Base-by-base conservation (phyloP, 176 grass and related monocot genomes). In the Coix lacrymajobi region DNA sequence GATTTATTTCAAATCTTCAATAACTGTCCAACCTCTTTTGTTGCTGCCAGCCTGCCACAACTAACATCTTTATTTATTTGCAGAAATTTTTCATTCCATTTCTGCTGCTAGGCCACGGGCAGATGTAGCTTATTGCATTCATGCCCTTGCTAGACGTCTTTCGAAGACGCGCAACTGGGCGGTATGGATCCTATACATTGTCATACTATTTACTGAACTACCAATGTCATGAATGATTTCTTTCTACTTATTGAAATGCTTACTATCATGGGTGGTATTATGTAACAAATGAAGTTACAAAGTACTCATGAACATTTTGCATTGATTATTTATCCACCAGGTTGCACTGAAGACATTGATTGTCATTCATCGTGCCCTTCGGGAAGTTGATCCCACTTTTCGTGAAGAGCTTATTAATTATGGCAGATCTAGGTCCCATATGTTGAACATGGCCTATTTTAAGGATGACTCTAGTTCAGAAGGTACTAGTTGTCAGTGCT, bases 91-190 rank as follows among this genome's bases (percentile, higher is more conserved):
- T 76, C 84, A 87, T 52, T 92, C 93, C 81, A 96, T 99, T 88
- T 99, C 97, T 85, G 91, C 97, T 81, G 70, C 97, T 88, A 96
- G 97, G 83, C 97, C 97, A 13, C 71, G 97, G 40, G 97, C 97
- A 84, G 97, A 99, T 81, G 97, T 99, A 76, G 97, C 93, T 78
- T 99, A 99, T 71, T 99, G 93, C 85, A 99, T 99, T 86, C 97
- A 99, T 84, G 97, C 97, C 79, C 97, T 99, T 81, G 91, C 97
- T 22, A 99, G 97, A 70, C 97, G 97, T 45, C 97, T 99, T 85
- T 79, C 91, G 4, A 99, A 99, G 81, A 99, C 97, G 68, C 93
- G 62, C 36, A 99, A 99, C 38, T 99, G 97, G 93, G 93, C 97
- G 78, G 97, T 99, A 96, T 69, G 75, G 28, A 60, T 60, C 20